These are phyloP conservation scores for Alternaria atra DNA, from an alignment of 2,329 filamentous ascomycete genomes.

Conservation along the genomic window DNA sequence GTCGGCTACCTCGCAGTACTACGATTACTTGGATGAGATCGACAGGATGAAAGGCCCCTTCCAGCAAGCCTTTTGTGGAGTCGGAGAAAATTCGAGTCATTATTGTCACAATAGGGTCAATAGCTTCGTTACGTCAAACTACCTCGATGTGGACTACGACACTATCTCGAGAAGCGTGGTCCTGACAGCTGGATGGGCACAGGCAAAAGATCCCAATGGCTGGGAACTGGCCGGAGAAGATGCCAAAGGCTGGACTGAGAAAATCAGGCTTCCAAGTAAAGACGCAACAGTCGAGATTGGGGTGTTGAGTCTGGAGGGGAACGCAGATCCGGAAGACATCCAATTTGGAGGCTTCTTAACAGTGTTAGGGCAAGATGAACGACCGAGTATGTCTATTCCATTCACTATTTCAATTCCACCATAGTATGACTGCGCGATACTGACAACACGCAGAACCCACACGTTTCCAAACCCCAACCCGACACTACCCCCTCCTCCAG, in stretches of 20 bases:
- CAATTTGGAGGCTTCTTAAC: slow-evolving; percentile 80
- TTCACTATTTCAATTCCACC: neutral
- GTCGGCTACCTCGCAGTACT: slow-evolving; percentile 74
- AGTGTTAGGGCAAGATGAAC: slow-evolving; percentile 77
- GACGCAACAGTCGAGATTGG: slow-evolving; percentile 79
- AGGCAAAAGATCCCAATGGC: slow-evolving; percentile 16
- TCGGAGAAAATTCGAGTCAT: neutral
- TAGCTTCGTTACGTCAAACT: slow-evolving; percentile 63
- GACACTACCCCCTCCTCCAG: slow-evolving; percentile 69
- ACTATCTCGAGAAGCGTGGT: slow-evolving; percentile 71
- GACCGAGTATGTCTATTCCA: slow-evolving; percentile 61
- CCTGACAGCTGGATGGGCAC: slow-evolving; percentile 70
- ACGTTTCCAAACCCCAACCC: slow-evolving; percentile 85
- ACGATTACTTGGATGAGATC: slow-evolving; percentile 69
- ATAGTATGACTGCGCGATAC: neutral
- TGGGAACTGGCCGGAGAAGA: neutral
- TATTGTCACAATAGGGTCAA: slow-evolving; percentile 62
- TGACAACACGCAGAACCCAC: slow-evolving; percentile 65
- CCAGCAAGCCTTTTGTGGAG: slow-evolving; percentile 61
- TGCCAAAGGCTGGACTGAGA: slow-evolving; percentile 57
- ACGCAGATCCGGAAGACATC: slow-evolving; percentile 75
- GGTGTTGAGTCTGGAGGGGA: slow-evolving; percentile 72
- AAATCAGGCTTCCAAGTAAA: slow-evolving; percentile 42
- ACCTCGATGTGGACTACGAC: slow-evolving; percentile 82
- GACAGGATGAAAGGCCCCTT: slow-evolving; percentile 64